These are phyloP conservation scores for Pugionium dolabratum DNA, from an alignment of 345 rosid genomes.

Conservation along the genomic window DNA sequence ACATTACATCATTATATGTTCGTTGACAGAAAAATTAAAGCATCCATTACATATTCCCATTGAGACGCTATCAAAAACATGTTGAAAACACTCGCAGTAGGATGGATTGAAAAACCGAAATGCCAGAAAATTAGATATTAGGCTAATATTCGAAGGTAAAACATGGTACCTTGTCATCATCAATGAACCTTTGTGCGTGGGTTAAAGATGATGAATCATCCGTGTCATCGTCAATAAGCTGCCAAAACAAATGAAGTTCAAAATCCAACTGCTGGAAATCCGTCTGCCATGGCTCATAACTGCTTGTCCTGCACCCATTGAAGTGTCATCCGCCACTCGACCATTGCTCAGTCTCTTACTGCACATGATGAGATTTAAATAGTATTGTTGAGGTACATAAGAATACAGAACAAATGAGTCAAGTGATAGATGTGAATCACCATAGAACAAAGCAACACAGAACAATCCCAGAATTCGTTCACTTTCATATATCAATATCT, in stretches of 20 bases:
- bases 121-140: constrained; percentile 8
- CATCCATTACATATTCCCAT: background rate
- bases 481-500: background rate
- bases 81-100: constrained; percentile 12
- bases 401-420: background rate
- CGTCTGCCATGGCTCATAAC: constrained; percentile 26
- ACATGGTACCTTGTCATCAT: background rate
- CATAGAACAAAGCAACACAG: constrained; percentile 6
- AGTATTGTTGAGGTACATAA: background rate
- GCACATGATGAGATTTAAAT: constrained; percentile 15
- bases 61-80: constrained; percentile 3
- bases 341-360: constrained; percentile 36
- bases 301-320: constrained; percentile 20
- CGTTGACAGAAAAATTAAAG: constrained; percentile 2
- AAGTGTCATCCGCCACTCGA: constrained; percentile 32
- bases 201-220: constrained; percentile 27
- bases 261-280: constrained; percentile 28
- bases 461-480: background rate
- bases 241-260: constrained; percentile 15
- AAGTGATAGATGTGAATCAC: background rate
- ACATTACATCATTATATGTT: constrained; percentile 3
- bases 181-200: background rate
- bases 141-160: constrained; percentile 17
- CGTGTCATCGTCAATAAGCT: constrained; percentile 26
- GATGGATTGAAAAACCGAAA: background rate